These are phyloP conservation scores for Logfia minima DNA, from an alignment of 129 eudicot species.

Conservation along the genomic window DNA sequence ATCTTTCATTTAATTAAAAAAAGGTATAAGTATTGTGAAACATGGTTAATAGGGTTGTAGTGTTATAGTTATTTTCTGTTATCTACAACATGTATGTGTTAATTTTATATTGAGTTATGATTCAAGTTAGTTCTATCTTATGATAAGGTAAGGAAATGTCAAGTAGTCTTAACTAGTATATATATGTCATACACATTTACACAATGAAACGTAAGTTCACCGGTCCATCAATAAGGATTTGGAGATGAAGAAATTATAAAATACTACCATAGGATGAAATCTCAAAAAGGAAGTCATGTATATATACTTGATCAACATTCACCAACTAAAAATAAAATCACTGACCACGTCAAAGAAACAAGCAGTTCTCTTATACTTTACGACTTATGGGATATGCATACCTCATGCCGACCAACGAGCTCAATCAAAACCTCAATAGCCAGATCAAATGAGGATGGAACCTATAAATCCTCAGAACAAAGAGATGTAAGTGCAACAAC, in stretches of 20 bases:
- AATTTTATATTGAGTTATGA: not conserved
- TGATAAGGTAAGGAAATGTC: not conserved
- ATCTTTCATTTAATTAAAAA: conserved; percentile 3
- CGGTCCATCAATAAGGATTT: not conserved
- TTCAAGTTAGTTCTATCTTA: not conserved
- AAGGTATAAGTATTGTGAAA: not conserved
- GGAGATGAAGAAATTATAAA: not conserved
- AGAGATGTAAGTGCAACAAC: conserved; percentile 19
- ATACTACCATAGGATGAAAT: conserved; percentile 5
- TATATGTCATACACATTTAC: not conserved
- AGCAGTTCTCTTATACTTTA: not conserved
- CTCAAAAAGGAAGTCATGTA: not conserved
- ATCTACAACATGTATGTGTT: not conserved
- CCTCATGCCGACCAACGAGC: conserved; percentile 87
- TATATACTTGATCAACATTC: not conserved
- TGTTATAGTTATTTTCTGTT: not conserved
- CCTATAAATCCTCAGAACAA: conserved; percentile 45
- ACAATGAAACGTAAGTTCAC: not conserved
- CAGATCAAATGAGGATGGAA: conserved; percentile 71
- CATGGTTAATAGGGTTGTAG: not conserved
- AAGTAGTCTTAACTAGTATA: not conserved
- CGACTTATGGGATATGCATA: conserved; percentile 38
- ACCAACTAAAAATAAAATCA: not conserved
- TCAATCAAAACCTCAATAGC: conserved; percentile 91
- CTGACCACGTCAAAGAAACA: not conserved